Evolutionary conservation across 2,329 filamentous ascomycete genomes (phyloP), one percentile per base, ranked within the genome.

Genomic region (Botrytis deweyae): DNA sequence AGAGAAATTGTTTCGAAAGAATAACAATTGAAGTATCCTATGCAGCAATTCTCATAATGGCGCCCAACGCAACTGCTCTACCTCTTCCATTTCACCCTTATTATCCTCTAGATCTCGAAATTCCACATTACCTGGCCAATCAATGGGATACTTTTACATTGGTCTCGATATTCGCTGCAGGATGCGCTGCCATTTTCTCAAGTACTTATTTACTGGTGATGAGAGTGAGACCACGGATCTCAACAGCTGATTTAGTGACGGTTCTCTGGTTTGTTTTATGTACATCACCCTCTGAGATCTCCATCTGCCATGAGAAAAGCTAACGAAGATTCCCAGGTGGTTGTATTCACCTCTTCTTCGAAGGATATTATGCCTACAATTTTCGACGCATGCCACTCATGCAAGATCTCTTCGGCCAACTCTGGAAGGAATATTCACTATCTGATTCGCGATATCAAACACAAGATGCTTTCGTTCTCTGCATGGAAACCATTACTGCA

Each of bases 341-440:
- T 29, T 76, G 75, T 18, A 80, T 81, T 29, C 80, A 81, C 73
- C 69, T 81, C 55, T 81, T 80, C 74, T 77, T 77, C 66, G 72
- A 78, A 74, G 80, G 86, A 36, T 87, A 88, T 80, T 88, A 85
- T 76, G 82, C 84, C 20, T 79, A 82, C 77, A 84, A 87, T 79
- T 82, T 82, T 63, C 74, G 79, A 72, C 75, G 79, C 73, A 84
- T 88, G 78, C 83, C 82, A 44, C 77, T 81, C 46, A 80, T 79
- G 59, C 79, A 78, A 29, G 81, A 84, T 76, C 77, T 88, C 58
- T 85, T 88, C 61, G 86, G 84, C n/a, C 86, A 89, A 79, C 82
- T 88, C 1, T 88, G 87, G 87, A 89, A 88, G 77, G 87, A 88
- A 76, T 88, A 88, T 80, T 84, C 87, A 4, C 83, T 88, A 46